phyloP scores from a whole-genome alignment of 1,139 yeast species.

The Hansenula sp. region DNA sequence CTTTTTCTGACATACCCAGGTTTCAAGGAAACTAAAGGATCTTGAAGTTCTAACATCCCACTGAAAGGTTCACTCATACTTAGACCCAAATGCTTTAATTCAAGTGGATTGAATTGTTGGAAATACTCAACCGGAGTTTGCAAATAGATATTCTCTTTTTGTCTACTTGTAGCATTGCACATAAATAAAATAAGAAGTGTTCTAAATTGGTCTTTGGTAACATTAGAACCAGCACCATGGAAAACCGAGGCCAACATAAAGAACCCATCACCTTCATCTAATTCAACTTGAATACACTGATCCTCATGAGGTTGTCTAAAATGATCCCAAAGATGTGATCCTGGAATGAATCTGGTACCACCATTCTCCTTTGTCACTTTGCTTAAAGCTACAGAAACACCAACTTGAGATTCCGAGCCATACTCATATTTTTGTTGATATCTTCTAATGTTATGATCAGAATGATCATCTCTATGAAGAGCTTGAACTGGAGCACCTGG shows the following conservation, averaged over 20 bases:
- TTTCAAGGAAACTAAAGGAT: slow-evolving; percentile 15
- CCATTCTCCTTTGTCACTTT: slow-evolving; percentile 24
- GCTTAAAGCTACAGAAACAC: slow-evolving; percentile 20
- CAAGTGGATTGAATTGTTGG: slow-evolving; percentile 13
- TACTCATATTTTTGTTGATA: slow-evolving; percentile 14
- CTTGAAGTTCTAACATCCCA: slow-evolving; percentile 17
- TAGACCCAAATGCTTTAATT: slow-evolving; percentile 16
- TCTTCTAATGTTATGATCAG: slow-evolving; percentile 22
- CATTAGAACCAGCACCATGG: slow-evolving; percentile 27
- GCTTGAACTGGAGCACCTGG: slow-evolving; percentile 25
- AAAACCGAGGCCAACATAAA: slow-evolving; percentile 27
- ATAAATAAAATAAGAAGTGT: slow-evolving; percentile 24
- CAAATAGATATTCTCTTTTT: slow-evolving; percentile 25
- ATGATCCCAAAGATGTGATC: slow-evolving; percentile 26
- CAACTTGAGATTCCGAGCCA: slow-evolving; percentile 22
- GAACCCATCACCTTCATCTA: slow-evolving; percentile 27
- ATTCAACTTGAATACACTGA: slow-evolving; percentile 23
- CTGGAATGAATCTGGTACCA: slow-evolving; percentile 26
- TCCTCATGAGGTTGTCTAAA: slow-evolving; percentile 23
- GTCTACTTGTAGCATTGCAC: slow-evolving; percentile 25
- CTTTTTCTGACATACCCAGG: slow-evolving; percentile 6
- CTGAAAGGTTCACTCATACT: slow-evolving; percentile 20
- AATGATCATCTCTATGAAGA: slow-evolving; percentile 24
- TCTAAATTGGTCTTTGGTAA: slow-evolving; percentile 23
- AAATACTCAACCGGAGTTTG: slow-evolving; percentile 20